A percentile compares a stretch with the other conserved stretches of the same genome.
Evolutionary conservation across 495 filamentous ascomycete species (phyloP).

Genomic region (Aspergillus sclerotioniger): DNA sequence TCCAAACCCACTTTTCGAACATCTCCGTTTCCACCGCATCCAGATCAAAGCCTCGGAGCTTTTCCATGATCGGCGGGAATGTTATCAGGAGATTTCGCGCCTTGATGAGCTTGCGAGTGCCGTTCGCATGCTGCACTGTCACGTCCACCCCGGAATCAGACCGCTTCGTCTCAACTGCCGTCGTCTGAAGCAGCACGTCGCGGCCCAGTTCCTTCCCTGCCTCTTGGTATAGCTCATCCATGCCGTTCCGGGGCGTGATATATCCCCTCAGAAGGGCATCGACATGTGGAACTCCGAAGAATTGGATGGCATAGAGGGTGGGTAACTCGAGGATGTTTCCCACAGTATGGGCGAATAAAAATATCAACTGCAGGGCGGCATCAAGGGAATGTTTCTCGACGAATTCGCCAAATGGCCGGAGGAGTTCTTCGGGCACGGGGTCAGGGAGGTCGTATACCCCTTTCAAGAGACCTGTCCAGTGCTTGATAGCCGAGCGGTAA

Average conservation of each 20-base stretch:
- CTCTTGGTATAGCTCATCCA: conserved; percentile 41
- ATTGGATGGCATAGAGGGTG: conserved; percentile 31
- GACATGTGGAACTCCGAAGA: conserved; percentile 22
- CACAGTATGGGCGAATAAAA: conserved; percentile 30
- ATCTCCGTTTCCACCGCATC: conserved; percentile 30
- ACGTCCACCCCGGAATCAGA: conserved; percentile 27
- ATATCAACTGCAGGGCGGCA: conserved; percentile 26
- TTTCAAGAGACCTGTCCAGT: conserved; percentile 20
- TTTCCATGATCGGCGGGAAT: conserved; percentile 37
- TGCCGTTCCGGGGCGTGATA: conserved; percentile 32
- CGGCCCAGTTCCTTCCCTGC: conserved; percentile 28
- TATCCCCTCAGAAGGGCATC: conserved; percentile 19
- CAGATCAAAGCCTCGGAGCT: conserved; percentile 37
- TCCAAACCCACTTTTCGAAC: conserved; percentile 30
- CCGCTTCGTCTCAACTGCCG: conserved; percentile 29
- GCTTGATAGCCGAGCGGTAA: conserved; percentile 31
- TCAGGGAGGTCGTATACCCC: conserved; percentile 46
- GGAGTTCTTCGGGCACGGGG: conserved; percentile 50
- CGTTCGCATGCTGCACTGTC: conserved; percentile 32
- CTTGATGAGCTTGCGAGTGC: conserved; percentile 30
- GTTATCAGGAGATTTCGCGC: conserved; percentile 48
- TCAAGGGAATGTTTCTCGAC: conserved; percentile 41
- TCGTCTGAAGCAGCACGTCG: conserved; percentile 30
- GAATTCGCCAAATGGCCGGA: conserved; percentile 49
- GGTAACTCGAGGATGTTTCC: conserved; percentile 37